Percentiles rank a stretch among this genome's conserved stretches.
These are phyloP conservation scores for Blastocystis hominis DNA, from an alignment of 352 stramenopile species.

Conservation along the genomic window DNA sequence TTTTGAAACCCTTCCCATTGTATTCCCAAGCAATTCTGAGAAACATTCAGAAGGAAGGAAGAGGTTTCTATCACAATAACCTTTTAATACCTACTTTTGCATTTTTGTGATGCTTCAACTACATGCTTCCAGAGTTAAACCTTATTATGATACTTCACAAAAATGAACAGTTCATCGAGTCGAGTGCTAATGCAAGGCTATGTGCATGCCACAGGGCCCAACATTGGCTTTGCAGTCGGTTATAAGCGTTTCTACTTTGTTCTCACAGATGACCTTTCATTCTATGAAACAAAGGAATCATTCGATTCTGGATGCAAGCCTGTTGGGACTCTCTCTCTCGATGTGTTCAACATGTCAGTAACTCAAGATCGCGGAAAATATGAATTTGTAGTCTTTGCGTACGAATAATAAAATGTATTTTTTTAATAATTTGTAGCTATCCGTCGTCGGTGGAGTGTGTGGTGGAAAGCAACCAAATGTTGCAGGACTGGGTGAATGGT, in stretches of 20 bases:
- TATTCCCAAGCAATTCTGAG: neutral
- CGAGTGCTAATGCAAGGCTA: constrained; percentile 40
- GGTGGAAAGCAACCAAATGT: neutral
- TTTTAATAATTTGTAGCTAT: constrained; percentile 10
- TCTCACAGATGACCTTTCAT: constrained; percentile 11
- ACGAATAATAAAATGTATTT: neutral
- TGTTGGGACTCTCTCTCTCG: neutral
- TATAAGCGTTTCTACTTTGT: constrained; percentile 46
- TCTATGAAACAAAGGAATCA: constrained; percentile 47
- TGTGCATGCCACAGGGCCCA: neutral
- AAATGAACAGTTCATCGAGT: neutral
- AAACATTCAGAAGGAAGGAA: neutral
- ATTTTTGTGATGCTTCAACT: neutral
- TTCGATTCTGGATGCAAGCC: neutral
- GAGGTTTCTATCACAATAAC: neutral
- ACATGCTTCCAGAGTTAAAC: neutral
- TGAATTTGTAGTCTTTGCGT: constrained; percentile 7
- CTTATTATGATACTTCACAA: neutral
- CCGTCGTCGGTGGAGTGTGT: neutral
- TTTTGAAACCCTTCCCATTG: neutral
- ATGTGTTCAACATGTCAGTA: constrained; percentile 13
- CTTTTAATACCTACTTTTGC: neutral
- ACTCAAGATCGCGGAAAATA: neutral
- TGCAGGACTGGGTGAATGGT: neutral
- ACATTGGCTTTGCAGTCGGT: constrained; percentile 26